Evolutionary conservation across 768 basidiomycete genomes (phyloP).

Genomic region (Astraeus odoratus): DNA sequence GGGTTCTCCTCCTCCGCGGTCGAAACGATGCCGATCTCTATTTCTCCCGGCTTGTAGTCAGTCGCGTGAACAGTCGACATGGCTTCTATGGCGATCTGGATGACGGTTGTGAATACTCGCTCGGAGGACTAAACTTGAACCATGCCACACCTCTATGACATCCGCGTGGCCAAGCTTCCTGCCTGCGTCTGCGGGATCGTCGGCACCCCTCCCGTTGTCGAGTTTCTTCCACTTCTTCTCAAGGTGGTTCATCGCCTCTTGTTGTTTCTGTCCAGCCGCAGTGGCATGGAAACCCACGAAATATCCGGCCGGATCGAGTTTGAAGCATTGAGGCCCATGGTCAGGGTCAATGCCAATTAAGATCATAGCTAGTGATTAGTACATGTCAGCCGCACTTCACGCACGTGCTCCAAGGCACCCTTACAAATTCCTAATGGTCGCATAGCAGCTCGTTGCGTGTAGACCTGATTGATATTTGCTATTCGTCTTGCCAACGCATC

Average conservation of each 20-base stretch:
- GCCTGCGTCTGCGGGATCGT: constrained; percentile 72
- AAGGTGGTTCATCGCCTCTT: constrained; percentile 96
- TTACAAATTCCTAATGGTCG: constrained; percentile 91
- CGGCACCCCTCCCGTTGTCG: constrained; percentile 68
- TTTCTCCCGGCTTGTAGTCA: constrained; percentile 92
- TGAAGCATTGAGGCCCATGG: constrained; percentile 93
- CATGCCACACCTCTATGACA: constrained; percentile 76
- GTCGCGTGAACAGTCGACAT: constrained; percentile 93
- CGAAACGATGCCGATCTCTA: constrained; percentile 93
- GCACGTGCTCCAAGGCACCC: constrained; percentile 17
- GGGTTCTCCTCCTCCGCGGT: constrained; percentile 61
- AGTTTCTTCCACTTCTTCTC: constrained; percentile 99
- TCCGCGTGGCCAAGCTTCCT: constrained; percentile 64
- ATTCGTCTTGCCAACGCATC: constrained; percentile 91
- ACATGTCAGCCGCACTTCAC: constrained; percentile 1
- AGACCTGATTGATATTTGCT: constrained; percentile 98
- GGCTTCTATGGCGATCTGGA: constrained; percentile 86
- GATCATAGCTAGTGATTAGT: constrained; percentile 69
- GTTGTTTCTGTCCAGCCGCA: constrained; percentile 93
- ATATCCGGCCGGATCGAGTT: constrained; percentile 97
- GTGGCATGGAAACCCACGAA: constrained; percentile 98
- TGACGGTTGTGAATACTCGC: not conserved
- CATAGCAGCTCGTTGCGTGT: constrained; percentile 97
- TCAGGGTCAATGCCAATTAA: constrained; percentile 90
- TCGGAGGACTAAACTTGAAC: not conserved